Base-by-base conservation (phyloP, 371 early-diverging fungal genomes). In the Furculomyces boomerangus region DNA sequence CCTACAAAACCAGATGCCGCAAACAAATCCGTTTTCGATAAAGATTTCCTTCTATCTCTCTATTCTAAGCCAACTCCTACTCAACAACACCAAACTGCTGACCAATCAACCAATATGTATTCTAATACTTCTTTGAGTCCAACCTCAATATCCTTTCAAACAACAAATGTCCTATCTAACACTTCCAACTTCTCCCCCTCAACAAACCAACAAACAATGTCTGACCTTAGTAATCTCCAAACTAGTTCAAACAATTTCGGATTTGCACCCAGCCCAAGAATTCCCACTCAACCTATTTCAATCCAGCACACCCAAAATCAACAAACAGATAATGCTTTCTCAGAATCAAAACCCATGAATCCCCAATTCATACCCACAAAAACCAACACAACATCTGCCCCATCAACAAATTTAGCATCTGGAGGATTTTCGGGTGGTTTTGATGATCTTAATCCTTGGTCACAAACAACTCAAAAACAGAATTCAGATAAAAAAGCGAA, bases 1-100 rank as follows among this genome's bases (percentile, higher is more conserved):
- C 35, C 30, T 24, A 28, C 8, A 30, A 5, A 43, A 32, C 30
- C 57, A 16, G 27, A 28, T 14, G 24, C 57, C 14, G 55, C 57
- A 46, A 54, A 24, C 32, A 5, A 10, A 10, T 35, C 55, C 24
- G 46, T 54, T 26, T 55, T 70, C 26, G 70, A 70, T 45, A 69
- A 58, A 32, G 63, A 54, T 50, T 70, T 66, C 40, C 71, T 70
- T 48, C 58, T 70, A 59, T 69, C 70, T 18, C 61, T 70, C 13
- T 70, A 70, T 59, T 54, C 58, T 14, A 60, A 69, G 20, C 18
- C 10, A 30, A 51, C 28, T 30, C 58, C 48, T 25, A 16, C 30
- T 37, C n/a, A n/a, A n/a, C n/a, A n/a, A n/a, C n/a, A n/a, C n/a
- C n/a, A n/a, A n/a, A n/a, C n/a, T n/a, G n/a, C 7, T 5, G 5